Conservation (phyloP, 2,329 filamentous ascomycete genomes). For the Thelonectria rubi region DNA sequence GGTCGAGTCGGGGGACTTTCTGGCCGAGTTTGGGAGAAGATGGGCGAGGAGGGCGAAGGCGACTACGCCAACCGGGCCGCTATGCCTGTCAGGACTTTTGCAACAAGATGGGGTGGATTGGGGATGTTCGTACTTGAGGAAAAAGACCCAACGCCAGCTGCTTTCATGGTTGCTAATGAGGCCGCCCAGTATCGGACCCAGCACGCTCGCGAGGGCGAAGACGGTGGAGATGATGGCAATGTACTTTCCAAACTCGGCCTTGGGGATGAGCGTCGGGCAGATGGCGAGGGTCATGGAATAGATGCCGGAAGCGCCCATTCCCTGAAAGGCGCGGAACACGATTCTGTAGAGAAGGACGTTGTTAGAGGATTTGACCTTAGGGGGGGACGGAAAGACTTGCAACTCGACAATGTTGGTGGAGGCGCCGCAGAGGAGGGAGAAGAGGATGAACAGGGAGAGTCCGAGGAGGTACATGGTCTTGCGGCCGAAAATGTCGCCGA, state of each 20-base stretch:
- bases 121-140: slow-evolving; percentile 38
- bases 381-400: background rate
- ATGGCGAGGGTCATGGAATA: slow-evolving; percentile 28
- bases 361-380: background rate
- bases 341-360: slow-evolving; percentile 19
- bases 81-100: background rate
- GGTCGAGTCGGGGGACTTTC: background rate
- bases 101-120: fast-evolving
- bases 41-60: slow-evolving; percentile 19
- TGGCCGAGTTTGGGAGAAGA: slow-evolving; percentile 3
- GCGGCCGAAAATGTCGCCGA: slow-evolving; percentile 28
- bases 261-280: slow-evolving; percentile 24
- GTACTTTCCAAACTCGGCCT: slow-evolving; percentile 25
- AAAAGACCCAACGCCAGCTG: slow-evolving; percentile 18
- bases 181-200: slow-evolving; percentile 13
- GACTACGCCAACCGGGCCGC: slow-evolving; percentile 11
- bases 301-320: slow-evolving; percentile 30
- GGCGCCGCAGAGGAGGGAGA: slow-evolving; percentile 25
- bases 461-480: slow-evolving; percentile 27
- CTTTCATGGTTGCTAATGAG: slow-evolving; percentile 3
- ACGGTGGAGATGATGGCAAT: slow-evolving; percentile 28
- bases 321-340: slow-evolving; percentile 31
- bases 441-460: slow-evolving; percentile 26
- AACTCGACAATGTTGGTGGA: slow-evolving; percentile 11
- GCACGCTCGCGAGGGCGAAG: slow-evolving; percentile 11